Conservation (phyloP, 1,139 yeast genomes). For the Kodamaea derodonti region DNA sequence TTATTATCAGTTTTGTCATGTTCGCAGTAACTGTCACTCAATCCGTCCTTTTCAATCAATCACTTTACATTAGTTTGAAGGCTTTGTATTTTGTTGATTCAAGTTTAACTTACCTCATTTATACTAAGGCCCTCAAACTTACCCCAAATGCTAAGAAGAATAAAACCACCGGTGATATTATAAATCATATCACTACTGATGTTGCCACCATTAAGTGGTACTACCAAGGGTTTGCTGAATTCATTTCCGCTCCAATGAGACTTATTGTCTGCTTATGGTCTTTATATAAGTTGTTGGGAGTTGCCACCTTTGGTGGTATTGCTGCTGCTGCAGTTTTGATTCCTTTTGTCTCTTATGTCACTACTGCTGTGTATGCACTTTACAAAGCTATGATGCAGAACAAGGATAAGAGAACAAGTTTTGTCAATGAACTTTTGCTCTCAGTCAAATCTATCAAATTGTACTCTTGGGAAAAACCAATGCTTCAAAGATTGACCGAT, state of each 20-base stretch:
- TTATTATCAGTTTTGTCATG: constrained; percentile 17
- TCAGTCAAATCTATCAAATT: constrained; percentile 39
- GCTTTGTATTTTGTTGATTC: constrained; percentile 17
- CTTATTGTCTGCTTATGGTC: constrained; percentile 26
- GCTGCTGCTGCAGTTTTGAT: constrained; percentile 29
- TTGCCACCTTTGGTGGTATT: constrained; percentile 35
- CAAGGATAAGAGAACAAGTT: constrained; percentile 35
- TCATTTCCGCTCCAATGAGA: constrained; percentile 29
- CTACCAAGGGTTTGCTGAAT: constrained; percentile 24
- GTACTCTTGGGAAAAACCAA: constrained; percentile 40
- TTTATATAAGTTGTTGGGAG: constrained; percentile 28
- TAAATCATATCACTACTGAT: constrained; percentile 38
- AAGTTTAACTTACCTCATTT: constrained; percentile 28
- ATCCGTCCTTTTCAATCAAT: constrained; percentile 19
- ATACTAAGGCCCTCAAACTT: constrained; percentile 31
- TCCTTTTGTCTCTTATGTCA: constrained; percentile 31
- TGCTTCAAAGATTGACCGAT: constrained; percentile 29
- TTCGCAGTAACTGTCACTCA: constrained; percentile 14
- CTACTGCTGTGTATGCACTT: constrained; percentile 24
- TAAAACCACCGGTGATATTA: constrained; percentile 40
- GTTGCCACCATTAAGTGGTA: constrained; percentile 22
- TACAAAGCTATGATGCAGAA: constrained; percentile 25
- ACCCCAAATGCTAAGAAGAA: constrained; percentile 36
- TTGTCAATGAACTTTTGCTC: constrained; percentile 37
- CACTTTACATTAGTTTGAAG: constrained; percentile 23